phyloP scores from a whole-genome alignment of 768 basidiomycete genomes.

The Trametes coccinea region DNA sequence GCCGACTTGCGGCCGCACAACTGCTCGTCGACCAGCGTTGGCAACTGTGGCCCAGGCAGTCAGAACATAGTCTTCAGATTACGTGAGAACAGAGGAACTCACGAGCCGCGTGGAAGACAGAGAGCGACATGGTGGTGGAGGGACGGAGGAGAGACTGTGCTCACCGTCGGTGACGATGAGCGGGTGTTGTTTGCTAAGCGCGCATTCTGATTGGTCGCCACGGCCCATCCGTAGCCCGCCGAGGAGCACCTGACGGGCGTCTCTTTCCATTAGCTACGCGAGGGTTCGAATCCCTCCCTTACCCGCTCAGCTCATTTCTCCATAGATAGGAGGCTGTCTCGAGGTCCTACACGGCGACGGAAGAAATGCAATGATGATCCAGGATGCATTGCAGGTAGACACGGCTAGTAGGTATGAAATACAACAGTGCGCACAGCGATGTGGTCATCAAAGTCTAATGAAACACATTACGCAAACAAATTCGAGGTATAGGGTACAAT shows the following conservation, averaged over 20 bases:
- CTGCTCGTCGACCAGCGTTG: constrained; percentile 44
- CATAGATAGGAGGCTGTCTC: too few relatives aligned
- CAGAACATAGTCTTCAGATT: neutral
- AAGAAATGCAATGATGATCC: neutral
- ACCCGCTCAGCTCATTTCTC: too few relatives aligned
- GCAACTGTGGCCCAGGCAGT: constrained; percentile 32
- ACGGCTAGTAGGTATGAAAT: neutral
- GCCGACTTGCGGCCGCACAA: constrained; percentile 46
- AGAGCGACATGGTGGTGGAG: constrained; percentile 48
- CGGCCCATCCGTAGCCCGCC: constrained; percentile 11
- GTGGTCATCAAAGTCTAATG: neutral
- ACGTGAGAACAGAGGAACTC: neutral
- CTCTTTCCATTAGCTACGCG: neutral
- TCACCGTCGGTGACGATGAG: constrained; percentile 28
- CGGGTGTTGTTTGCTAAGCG: constrained; percentile 22
- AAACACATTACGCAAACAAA: constrained; percentile 12
- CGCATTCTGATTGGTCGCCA: constrained; percentile 21
- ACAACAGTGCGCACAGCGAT: neutral
- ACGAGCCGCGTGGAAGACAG: constrained; percentile 40
- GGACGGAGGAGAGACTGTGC: constrained; percentile 12
- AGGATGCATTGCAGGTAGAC: neutral
- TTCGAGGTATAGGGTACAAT: constrained; percentile 7
- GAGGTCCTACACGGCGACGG: too few relatives aligned
- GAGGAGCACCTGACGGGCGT: constrained; percentile 2
- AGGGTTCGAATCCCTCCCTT: neutral